Percentiles rank a stretch among this genome's conserved stretches.
Conservation (phyloP, 768 basidiomycete genomes). For the Boletus rufocinnamomeus region DNA sequence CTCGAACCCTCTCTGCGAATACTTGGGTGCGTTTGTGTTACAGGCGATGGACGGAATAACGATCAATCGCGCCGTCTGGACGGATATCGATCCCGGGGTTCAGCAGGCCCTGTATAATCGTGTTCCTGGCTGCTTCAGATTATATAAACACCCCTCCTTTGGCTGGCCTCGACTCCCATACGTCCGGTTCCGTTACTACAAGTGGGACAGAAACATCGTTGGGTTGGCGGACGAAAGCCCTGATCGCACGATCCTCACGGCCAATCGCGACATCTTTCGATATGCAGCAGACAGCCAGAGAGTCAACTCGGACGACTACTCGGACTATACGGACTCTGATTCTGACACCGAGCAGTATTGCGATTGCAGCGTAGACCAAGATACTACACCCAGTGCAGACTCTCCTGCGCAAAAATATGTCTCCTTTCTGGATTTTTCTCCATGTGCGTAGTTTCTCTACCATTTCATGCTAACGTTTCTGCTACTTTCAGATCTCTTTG, state of each 20-base stretch:
- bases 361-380: not conserved
- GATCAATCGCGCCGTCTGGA: constrained; percentile 7
- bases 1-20: constrained; percentile 10
- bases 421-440: not conserved
- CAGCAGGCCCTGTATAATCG: constrained; percentile 7
- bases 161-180: constrained; percentile 8
- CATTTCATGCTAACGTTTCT: constrained; percentile 1
- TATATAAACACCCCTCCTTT: not conserved
- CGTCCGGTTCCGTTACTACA: constrained; percentile 20
- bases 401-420: not conserved
- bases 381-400: not conserved
- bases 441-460: constrained; percentile 7
- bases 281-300: too few relatives aligned
- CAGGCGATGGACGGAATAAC: not conserved
- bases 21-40: constrained; percentile 31
- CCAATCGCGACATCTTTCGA: not conserved
- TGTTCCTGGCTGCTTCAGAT: not conserved
- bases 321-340: not conserved
- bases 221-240: constrained; percentile 10
- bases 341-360: not conserved
- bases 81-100: constrained; percentile 4
- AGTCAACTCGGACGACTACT: not conserved
- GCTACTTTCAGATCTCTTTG: not conserved
- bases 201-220: constrained; percentile 24
- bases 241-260: not conserved